Conservation (phyloP, 768 basidiomycete species). For the Coprinopsis strossmayeri region DNA sequence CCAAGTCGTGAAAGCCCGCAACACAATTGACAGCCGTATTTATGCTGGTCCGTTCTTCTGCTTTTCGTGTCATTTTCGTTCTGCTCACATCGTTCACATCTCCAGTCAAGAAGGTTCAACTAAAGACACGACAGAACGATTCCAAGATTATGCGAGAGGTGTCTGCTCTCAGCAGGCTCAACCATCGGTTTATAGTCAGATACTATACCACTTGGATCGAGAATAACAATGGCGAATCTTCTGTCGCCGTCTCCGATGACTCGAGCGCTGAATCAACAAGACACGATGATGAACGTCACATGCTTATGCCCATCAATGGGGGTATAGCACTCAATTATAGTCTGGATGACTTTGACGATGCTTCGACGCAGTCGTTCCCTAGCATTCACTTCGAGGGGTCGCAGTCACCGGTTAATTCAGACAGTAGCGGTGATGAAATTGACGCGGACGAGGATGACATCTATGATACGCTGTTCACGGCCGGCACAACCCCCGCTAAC, state of each 20-base stretch:
- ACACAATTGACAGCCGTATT: constrained; percentile 79
- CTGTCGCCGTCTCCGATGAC: constrained; percentile 48
- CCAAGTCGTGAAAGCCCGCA: constrained; percentile 90
- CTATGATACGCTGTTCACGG: constrained; percentile 21
- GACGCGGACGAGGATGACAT: constrained; percentile 36
- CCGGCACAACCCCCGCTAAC: constrained; percentile 6
- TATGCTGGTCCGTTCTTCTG: constrained; percentile 56
- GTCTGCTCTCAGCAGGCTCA: constrained; percentile 78
- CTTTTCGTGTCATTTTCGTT: background rate
- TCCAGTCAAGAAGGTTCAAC: constrained; percentile 85
- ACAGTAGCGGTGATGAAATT: constrained; percentile 17
- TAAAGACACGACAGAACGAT: constrained; percentile 73
- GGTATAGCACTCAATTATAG: constrained; percentile 55
- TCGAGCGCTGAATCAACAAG: constrained; percentile 26
- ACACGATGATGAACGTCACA: constrained; percentile 22
- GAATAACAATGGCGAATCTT: constrained; percentile 45
- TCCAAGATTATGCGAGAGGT: constrained; percentile 89
- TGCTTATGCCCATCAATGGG: constrained; percentile 39
- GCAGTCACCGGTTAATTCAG: constrained; percentile 27
- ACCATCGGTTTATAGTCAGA: constrained; percentile 86
- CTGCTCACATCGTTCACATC: constrained; percentile 4
- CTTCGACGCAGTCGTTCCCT: constrained; percentile 62
- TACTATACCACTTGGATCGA: constrained; percentile 94
- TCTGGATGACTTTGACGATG: constrained; percentile 55
- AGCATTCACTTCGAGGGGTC: constrained; percentile 75